A percentile compares a stretch with the other conserved stretches of the same genome.
phyloP scores from a whole-genome alignment of 2,329 filamentous ascomycete species.

The Pyricularia sp. region DNA sequence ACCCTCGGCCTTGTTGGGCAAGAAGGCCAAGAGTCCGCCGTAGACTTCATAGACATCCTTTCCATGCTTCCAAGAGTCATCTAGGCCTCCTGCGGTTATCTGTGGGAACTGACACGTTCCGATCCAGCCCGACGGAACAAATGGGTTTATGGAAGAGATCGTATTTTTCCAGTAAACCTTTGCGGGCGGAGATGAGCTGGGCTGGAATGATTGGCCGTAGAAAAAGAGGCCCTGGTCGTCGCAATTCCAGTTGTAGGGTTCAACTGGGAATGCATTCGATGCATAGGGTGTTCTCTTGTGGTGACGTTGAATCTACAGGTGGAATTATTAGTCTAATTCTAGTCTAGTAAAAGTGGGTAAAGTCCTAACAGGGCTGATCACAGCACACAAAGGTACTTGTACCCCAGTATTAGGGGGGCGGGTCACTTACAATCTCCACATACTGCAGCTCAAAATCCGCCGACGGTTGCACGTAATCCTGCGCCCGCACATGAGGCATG shows the following conservation, averaged over 20 bases:
- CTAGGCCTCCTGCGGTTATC: constrained; percentile 61
- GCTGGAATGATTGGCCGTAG: constrained; percentile 39
- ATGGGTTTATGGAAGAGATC: constrained; percentile 55
- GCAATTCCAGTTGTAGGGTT: constrained; percentile 66
- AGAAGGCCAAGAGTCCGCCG: constrained; percentile 55
- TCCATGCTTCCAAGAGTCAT: constrained; percentile 69
- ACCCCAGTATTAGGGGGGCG: no score
- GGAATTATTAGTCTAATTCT: no score
- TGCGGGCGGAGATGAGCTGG: constrained; percentile 28
- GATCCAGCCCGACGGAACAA: constrained; percentile 55
- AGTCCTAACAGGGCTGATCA: background rate
- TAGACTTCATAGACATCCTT: constrained; percentile 72
- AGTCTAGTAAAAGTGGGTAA: background rate
- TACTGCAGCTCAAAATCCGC: constrained; percentile 58
- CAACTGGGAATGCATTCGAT: constrained; percentile 65
- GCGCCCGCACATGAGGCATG: constrained; percentile 70
- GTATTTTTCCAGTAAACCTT: constrained; percentile 56
- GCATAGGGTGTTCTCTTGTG: constrained; percentile 80
- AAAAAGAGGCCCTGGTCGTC: constrained; percentile 60
- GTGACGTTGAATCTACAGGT: constrained; percentile 60
- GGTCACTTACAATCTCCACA: constrained; percentile 57
- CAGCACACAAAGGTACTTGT: background rate
- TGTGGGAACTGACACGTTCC: constrained; percentile 76
- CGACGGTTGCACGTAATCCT: constrained; percentile 50
- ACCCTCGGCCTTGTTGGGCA: constrained; percentile 40